Evolutionary conservation across 257 asterid genomes (phyloP), one percentile per base, ranked within the genome.

Genomic region (Marsdenia floribunda): DNA sequence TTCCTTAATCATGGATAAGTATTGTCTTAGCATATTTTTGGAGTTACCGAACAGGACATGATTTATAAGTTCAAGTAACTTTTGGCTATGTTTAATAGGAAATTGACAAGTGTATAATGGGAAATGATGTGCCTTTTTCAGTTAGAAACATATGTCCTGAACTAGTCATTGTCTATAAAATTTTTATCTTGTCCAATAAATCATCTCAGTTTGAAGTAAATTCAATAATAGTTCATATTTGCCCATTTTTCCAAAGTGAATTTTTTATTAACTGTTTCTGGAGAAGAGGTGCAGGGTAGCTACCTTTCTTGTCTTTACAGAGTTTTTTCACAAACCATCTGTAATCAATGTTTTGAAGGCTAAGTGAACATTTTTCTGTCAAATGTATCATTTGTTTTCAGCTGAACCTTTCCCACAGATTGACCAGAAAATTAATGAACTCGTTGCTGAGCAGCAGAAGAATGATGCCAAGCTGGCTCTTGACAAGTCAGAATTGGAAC

Each of bases 381-480:
- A 66, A 38, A 66, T 21, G 12, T 66, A 33, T 66, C 6, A 0
- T 65, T 72, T 81, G 96, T 86, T 88, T 92, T 87, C 87, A 49
- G 89, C 81, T 90, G 80, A 90, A 81, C 87, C 70, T 80, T 78
- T 75, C 90, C 71, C 75, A 95, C 99, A 86, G 89, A 95, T 87
- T 73, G 97, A 95, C 79, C 93, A 90, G 88, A 86, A 85, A 86
- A 95, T 95, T 82, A 90, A 86, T 81, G 96, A 92, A 85, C 89
- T 95, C 73, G 89, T 95, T 77, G 85, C 97, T 73, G 99, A 95
- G 89, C 98, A 95, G 84, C 97, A 95, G 85, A 95, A 92, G 80
- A 95, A 86, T 80, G 99, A 95, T 77, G 99, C 99, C 84, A 86
- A 88, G 88, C 77, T 90, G 88, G 90, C 97, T 83, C 99, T 90